phyloP scores from a whole-genome alignment of 495 filamentous ascomycete species.

The Daldinia caldariorum region DNA sequence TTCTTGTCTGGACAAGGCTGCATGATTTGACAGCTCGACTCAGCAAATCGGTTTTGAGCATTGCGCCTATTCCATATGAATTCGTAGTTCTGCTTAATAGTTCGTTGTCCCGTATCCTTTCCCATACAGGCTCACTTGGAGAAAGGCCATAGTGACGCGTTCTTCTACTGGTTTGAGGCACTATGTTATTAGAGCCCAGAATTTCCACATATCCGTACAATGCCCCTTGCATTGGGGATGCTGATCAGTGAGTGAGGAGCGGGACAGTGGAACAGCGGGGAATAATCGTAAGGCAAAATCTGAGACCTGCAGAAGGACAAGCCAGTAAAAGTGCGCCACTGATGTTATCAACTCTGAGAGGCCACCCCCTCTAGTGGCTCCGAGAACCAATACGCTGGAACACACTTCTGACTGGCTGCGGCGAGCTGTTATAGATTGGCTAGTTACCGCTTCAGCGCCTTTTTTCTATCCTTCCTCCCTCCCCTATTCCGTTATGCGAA shows the following conservation, averaged over 20 bases:
- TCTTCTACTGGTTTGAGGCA: constrained; percentile 17
- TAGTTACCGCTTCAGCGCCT: constrained; percentile 16
- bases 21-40: constrained; percentile 7
- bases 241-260: constrained; percentile 30
- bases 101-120: not conserved
- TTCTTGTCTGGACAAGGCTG: constrained; percentile 1
- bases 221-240: constrained; percentile 33
- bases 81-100: constrained; percentile 9
- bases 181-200: constrained; percentile 15
- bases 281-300: constrained; percentile 36
- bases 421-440: constrained; percentile 7
- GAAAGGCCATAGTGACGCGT: constrained; percentile 20
- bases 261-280: constrained; percentile 30
- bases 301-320: constrained; percentile 34
- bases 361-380: constrained; percentile 21
- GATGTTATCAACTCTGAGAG: constrained; percentile 32
- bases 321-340: constrained; percentile 33
- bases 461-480: not conserved
- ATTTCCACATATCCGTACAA: constrained; percentile 6
- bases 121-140: not conserved
- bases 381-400: constrained; percentile 27
- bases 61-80: constrained; percentile 9
- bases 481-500: constrained; percentile 13
- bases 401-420: constrained; percentile 30
- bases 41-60: not conserved